Percentiles rank a stretch among this genome's conserved stretches.
Conservation (phyloP, 2,329 filamentous ascomycete genomes). For the Fusarium sp. region DNA sequence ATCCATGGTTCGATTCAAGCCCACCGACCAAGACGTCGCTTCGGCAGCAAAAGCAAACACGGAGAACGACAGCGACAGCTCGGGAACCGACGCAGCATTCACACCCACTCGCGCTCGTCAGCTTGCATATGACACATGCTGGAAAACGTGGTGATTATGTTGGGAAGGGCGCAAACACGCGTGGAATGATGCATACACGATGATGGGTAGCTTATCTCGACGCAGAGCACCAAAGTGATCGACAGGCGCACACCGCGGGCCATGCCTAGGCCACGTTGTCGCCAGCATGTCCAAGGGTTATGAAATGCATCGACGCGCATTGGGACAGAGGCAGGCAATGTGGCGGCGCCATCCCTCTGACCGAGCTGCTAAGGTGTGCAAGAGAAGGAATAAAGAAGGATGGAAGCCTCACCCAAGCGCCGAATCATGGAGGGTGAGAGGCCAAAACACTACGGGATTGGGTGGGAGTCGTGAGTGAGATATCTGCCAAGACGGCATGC, state of each 20-base stretch:
- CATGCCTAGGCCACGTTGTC: slow-evolving; percentile 30
- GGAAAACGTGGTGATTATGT: slow-evolving; percentile 18
- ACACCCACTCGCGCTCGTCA: background rate
- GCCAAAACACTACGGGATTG: slow-evolving; percentile 2
- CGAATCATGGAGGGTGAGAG: slow-evolving; percentile 7
- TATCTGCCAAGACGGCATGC: slow-evolving; percentile 20
- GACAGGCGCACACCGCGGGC: slow-evolving; percentile 8
- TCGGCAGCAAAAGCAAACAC: background rate
- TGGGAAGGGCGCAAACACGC: background rate
- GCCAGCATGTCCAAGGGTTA: slow-evolving; percentile 3
- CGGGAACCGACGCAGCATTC: background rate
- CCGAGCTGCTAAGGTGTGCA: slow-evolving; percentile 23
- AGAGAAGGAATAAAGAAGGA: slow-evolving; percentile 42
- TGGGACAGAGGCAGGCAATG: background rate
- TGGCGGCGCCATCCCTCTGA: slow-evolving; percentile 41
- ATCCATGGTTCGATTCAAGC: slow-evolving; percentile 16
- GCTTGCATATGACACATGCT: slow-evolving; percentile 26
- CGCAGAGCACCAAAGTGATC: slow-evolving; percentile 3
- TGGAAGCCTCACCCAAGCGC: slow-evolving; percentile 6
- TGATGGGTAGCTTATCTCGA: slow-evolving; percentile 12
- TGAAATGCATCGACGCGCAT: slow-evolving; percentile 6
- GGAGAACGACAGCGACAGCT: slow-evolving; percentile 1
- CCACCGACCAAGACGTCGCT: background rate
- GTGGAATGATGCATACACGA: slow-evolving; percentile 16
- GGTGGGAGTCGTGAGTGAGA: background rate